Evolutionary conservation across 257 asterid genomes (phyloP).

Genomic region (Dorcoceras hygrometricum): DNA sequence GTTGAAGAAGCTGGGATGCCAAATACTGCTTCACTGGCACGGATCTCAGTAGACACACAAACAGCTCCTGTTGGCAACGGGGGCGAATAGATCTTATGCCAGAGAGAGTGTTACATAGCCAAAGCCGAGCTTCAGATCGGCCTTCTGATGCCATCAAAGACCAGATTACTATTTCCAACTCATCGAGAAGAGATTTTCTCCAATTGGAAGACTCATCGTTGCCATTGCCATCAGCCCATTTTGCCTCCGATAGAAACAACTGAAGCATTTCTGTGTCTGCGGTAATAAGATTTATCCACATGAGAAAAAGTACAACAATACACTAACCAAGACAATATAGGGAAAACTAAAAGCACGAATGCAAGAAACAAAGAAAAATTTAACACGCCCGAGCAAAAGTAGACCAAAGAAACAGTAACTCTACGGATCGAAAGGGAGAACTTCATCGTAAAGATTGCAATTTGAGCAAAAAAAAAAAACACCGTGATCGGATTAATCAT

Average conservation of each 20-base stretch:
- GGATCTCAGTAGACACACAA: constrained; percentile 55
- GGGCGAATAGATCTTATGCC: constrained; percentile 55
- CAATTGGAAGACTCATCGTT: constrained; percentile 31
- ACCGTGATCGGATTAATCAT: too few species aligned
- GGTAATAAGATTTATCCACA: constrained; percentile 18
- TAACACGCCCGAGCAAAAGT: not conserved
- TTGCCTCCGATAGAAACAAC: constrained; percentile 55
- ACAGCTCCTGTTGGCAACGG: constrained; percentile 55
- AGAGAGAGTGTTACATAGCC: constrained; percentile 74
- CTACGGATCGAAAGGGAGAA: not conserved
- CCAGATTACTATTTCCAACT: constrained; percentile 64
- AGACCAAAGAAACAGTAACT: too few species aligned
- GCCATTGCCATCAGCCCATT: constrained; percentile 32
- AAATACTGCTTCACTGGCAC: constrained; percentile 47
- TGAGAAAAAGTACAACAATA: constrained; percentile 14
- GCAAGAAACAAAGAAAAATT: not conserved
- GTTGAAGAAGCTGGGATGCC: constrained; percentile 67
- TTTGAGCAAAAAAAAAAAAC: too few species aligned
- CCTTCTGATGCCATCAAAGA: constrained; percentile 60
- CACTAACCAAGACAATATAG: not conserved
- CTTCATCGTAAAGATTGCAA: not conserved
- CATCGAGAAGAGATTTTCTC: constrained; percentile 47
- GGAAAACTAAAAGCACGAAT: not conserved
- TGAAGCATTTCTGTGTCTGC: constrained; percentile 50
- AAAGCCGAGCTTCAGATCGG: constrained; percentile 82